phyloP scores from a whole-genome alignment of 257 asterid genomes.

The Nicotiana knightiana region DNA sequence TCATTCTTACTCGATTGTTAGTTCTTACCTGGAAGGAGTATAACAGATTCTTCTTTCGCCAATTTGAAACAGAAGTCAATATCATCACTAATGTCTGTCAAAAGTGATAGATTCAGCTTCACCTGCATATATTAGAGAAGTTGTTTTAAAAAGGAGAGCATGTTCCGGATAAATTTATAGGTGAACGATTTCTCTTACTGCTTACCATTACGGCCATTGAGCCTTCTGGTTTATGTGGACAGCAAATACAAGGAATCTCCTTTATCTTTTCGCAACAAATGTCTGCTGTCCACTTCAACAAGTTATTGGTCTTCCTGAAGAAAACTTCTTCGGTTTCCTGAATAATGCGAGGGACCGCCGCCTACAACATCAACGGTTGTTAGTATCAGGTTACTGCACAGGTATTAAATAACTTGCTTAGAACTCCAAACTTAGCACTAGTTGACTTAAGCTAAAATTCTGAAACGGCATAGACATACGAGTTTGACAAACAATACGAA shows the following conservation, averaged over 20 bases:
- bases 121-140: slow-evolving; percentile 29
- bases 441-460: too few relatives aligned
- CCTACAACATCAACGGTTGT: slow-evolving; percentile 27
- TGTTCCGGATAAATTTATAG: background rate
- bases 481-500: background rate
- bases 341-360: slow-evolving; percentile 71
- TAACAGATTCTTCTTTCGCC: slow-evolving; percentile 77
- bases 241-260: slow-evolving; percentile 55
- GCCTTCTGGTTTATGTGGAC: slow-evolving; percentile 71
- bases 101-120: slow-evolving; percentile 44
- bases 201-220: slow-evolving; percentile 80
- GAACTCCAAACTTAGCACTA: too few relatives aligned
- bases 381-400: background rate
- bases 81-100: slow-evolving; percentile 64
- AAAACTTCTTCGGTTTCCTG: slow-evolving; percentile 55
- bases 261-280: slow-evolving; percentile 40
- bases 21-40: slow-evolving; percentile 71
- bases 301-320: slow-evolving; percentile 32
- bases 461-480: background rate
- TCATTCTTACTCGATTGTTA: background rate
- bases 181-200: background rate
- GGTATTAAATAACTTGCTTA: background rate
- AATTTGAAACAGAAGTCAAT: slow-evolving; percentile 67
- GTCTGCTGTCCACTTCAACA: slow-evolving; percentile 50
- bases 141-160: background rate